A percentile compares a stretch with the other conserved stretches of the same genome.
Conservation (phyloP, 495 filamentous ascomycete species). For the Aspergillus egyptiacus region DNA sequence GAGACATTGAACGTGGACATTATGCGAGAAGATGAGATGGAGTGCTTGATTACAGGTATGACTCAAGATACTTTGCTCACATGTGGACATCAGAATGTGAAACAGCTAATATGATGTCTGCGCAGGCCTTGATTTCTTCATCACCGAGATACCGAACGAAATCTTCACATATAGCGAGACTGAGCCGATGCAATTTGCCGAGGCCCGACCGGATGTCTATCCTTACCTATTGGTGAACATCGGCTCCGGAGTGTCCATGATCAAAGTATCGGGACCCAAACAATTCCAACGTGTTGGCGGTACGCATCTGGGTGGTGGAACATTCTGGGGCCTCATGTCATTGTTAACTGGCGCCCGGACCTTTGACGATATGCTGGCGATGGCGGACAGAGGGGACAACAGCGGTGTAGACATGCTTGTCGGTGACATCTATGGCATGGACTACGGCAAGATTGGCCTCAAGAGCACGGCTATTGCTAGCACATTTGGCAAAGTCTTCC, state of each 20-base stretch:
- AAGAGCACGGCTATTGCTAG: slow-evolving; percentile 91
- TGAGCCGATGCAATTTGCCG: slow-evolving; percentile 78
- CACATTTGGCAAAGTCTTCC: slow-evolving; percentile 94
- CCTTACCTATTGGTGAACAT: slow-evolving; percentile 98
- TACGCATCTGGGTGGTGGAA: slow-evolving; percentile 90
- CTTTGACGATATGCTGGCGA: slow-evolving; percentile 92
- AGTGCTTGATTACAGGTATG: slow-evolving; percentile 89
- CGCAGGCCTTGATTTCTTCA: slow-evolving; percentile 92
- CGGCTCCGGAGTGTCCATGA: slow-evolving; percentile 97
- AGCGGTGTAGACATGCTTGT: slow-evolving; percentile 92
- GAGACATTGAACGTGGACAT: slow-evolving; percentile 79
- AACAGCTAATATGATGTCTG: slow-evolving; percentile 3
- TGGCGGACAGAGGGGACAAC: slow-evolving; percentile 94
- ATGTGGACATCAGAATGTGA: neutral
- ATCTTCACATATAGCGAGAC: slow-evolving; percentile 92
- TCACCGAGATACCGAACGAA: slow-evolving; percentile 91
- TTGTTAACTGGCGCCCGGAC: slow-evolving; percentile 82
- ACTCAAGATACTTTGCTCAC: neutral
- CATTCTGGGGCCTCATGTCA: slow-evolving; percentile 89
- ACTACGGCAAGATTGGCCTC: slow-evolving; percentile 89
- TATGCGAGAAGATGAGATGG: slow-evolving; percentile 94
- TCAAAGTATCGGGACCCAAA: slow-evolving; percentile 88
- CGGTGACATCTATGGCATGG: slow-evolving; percentile 95
- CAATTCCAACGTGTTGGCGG: slow-evolving; percentile 86
- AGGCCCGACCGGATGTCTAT: slow-evolving; percentile 70